Base-by-base conservation (phyloP, 2,329 filamentous ascomycete species). In the Zymoseptoria brevis region DNA sequence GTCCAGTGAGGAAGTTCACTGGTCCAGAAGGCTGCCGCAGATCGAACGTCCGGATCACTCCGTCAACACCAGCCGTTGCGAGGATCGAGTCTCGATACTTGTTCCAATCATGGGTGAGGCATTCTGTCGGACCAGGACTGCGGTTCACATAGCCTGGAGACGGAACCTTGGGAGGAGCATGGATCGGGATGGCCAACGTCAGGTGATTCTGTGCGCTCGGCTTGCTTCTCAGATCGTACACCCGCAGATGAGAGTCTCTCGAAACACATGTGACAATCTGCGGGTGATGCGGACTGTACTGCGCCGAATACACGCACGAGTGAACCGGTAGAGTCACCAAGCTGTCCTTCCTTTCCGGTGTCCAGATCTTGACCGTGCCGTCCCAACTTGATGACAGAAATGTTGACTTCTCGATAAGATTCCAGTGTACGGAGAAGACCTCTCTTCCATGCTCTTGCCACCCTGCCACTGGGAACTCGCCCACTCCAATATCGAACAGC, bases 61-160 rank as follows among this genome's bases (percentile, higher is more conserved):
- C 83, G 74, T 99, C 94, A 3, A 97, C 94, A 57, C 94, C 93
- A 1, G 85, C 94, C 0, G 90, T 90, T 0, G 94, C 94, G 57
- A 99, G 79, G 24, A 96, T 80, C 0, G 86, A 87, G 65, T 91
- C 85, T 48, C 88, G 84, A 76, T 99, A 99, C 75, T 99, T 99
- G 78, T 99, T 99, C 94, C 94, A 99, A 75, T 99, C 94, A 75
- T 97, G 94, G 0, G 92, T 96, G 30, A 99, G 82, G 45, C 90
- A 85, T 78, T 99, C 94, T 8, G 85, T 81, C 0, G 91, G 90
- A n/a, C 84, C 79, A 1, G 73, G 73, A 8, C 74, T 72, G 0
- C 73, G 67, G 1, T 74, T 72, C 4, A 74, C 70, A 8, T 73
- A 71, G 6, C 75, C 77, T 59, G 76, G 72, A n/a, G 77, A 76